A percentile compares a stretch with the other conserved stretches of the same genome.
phyloP scores from a whole-genome alignment of 371 early-diverging fungal genomes.

The Mucor circinelloides region DNA sequence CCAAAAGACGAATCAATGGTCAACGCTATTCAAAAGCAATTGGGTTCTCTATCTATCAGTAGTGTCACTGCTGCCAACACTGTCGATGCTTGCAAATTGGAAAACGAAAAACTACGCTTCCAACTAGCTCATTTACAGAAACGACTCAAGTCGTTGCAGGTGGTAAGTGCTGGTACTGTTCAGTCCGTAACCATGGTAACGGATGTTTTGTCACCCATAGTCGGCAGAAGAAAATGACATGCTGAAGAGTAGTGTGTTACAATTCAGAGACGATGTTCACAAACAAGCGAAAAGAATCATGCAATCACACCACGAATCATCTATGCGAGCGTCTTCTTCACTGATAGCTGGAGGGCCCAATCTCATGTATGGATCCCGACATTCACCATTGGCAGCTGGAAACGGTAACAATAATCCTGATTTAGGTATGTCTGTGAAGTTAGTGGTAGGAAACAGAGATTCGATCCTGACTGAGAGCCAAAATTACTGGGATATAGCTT shows the following conservation, averaged over 20 bases:
- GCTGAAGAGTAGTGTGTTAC: conserved; percentile 77
- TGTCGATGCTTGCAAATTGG: conserved; percentile 21
- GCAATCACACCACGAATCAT: conserved; percentile 45
- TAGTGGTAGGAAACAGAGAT: too few species aligned
- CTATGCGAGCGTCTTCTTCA: conserved; percentile 21
- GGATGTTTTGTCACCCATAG: conserved; percentile 19
- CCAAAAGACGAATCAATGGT: conserved; percentile 7
- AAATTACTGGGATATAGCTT: neutral
- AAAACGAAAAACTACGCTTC: conserved; percentile 73
- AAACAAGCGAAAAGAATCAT: conserved; percentile 63
- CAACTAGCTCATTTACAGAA: conserved; percentile 66
- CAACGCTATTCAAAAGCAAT: neutral
- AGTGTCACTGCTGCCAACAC: neutral
- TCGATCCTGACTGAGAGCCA: neutral
- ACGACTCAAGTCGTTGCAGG: conserved; percentile 69
- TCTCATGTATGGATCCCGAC: conserved; percentile 1
- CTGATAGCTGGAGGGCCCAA: neutral
- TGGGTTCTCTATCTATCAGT: neutral
- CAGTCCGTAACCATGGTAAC: neutral
- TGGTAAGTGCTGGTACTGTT: conserved; percentile 33
- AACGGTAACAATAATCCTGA: conserved; percentile 10
- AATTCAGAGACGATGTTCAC: conserved; percentile 79
- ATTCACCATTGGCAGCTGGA: conserved; percentile 1
- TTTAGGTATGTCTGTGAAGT: conserved; percentile 2
- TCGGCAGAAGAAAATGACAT: conserved; percentile 78